Base-by-base conservation (phyloP, 2,329 filamentous ascomycete genomes). In the Curvularia sp. region DNA sequence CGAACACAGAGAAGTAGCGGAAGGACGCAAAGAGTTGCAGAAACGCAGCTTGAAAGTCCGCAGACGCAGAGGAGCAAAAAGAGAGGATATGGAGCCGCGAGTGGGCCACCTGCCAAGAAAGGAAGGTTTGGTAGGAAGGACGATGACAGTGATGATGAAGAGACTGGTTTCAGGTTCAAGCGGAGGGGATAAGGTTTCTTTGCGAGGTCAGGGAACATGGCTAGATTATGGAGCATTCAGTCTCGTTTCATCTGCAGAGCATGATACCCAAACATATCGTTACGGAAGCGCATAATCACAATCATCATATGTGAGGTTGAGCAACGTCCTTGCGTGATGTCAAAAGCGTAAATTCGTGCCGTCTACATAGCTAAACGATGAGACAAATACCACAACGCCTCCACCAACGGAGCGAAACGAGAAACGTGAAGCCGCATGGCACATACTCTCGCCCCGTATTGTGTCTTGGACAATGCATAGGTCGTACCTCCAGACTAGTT, bases 121-220 rank as follows among this genome's bases (percentile, higher is more conserved):
- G 65, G 63, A 4, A 70, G 66, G 28, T 46, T 63, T 28, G 35
- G 52, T 4, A 62, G 58, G 44, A 65, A 67, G 33, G 74, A 77
- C 6, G 82, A 84, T 33, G 83, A 82, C 42, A 85, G 85, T 44
- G 85, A 85, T 67, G 85, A 86, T 28, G 85, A 86, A 66, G 84
- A 83, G 62, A 76, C 82, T 57, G 83, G 83, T 31, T 85, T 86
- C 65, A 79, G 82, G 54, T 86, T 87, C 64, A 80, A 81, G 63
- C 77, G 66, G 49, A 64, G 65, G 46, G 59, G 53, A 43, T 62
- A 42, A 41, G n/a, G 7, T 12, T 49, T 30, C 20, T 41, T 41
- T 26, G 22, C 24, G 26, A 20, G 33, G 13, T 15, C 8, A 28
- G 13, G 26, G 26, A 43, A 18, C 22, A 18, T 53, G 43, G 33